Percentiles rank a stretch among this genome's conserved stretches.
phyloP scores from a whole-genome alignment of 495 filamentous ascomycete genomes.

The Cryomyces antarcticus region DNA sequence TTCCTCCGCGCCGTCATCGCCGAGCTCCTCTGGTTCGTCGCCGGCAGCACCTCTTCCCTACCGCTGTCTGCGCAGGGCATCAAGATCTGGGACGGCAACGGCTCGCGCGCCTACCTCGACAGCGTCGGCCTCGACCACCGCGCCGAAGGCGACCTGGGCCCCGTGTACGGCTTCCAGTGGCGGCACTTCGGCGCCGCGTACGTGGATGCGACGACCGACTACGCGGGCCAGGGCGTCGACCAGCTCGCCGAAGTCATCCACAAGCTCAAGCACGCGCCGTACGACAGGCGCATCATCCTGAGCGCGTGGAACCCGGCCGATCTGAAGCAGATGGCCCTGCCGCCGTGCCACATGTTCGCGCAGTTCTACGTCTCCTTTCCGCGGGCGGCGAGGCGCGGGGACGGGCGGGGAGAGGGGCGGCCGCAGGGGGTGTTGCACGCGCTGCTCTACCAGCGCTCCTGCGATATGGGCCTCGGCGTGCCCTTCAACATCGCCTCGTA shows the following conservation, averaged over 20 bases:
- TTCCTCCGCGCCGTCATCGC: slow-evolving; percentile 78
- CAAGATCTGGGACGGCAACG: slow-evolving; percentile 98
- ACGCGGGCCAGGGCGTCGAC: slow-evolving; percentile 74
- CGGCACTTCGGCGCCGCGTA: slow-evolving; percentile 92
- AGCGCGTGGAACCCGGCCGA: slow-evolving; percentile 86
- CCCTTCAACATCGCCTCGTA: slow-evolving; percentile 96
- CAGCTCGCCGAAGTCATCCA: slow-evolving; percentile 73
- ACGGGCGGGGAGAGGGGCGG: slow-evolving; percentile 20
- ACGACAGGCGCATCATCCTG: slow-evolving; percentile 75
- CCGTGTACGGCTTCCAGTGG: slow-evolving; percentile 98
- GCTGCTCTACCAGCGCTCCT: slow-evolving; percentile 79
- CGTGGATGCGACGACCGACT: slow-evolving; percentile 56
- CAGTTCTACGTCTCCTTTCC: slow-evolving; percentile 85
- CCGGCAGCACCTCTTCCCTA: slow-evolving; percentile 55
- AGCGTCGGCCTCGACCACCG: slow-evolving; percentile 58
- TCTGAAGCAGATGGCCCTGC: slow-evolving; percentile 73
- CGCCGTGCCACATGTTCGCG: slow-evolving; percentile 97
- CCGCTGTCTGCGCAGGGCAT: slow-evolving; percentile 56
- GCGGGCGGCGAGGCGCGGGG: slow-evolving; percentile 9
- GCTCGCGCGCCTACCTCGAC: slow-evolving; percentile 74
- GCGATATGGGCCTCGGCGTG: slow-evolving; percentile 93
- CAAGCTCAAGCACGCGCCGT: slow-evolving; percentile 62
- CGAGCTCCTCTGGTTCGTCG: slow-evolving; percentile 94
- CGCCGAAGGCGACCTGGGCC: slow-evolving; percentile 73
- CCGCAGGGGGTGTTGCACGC: slow-evolving; percentile 53